Base-by-base conservation (phyloP, 2,329 filamentous ascomycete genomes). In the Daldinia sp. region DNA sequence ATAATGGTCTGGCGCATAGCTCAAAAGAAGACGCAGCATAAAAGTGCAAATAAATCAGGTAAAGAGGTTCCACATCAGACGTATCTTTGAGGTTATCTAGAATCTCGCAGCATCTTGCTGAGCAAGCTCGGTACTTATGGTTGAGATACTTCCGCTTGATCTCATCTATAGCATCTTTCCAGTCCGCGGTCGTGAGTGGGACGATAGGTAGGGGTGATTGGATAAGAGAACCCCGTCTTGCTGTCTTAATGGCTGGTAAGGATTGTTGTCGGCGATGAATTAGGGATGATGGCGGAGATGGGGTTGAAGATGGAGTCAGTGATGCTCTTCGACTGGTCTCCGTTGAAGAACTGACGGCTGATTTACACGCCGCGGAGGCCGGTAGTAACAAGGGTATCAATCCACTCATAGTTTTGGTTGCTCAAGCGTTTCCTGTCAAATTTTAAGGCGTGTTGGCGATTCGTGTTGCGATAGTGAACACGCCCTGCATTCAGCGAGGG, bases 1-100 rank as follows among this genome's bases (percentile, higher is more conserved):
- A 81, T 6, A 88, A 78, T 39, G 82, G 80, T 30, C 83, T 82
- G 1, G 86, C 86, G 71, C 86, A 86, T 80, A 85, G 84, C 73
- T 89, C 87, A 46, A 87, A 81, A 13, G 87, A 85, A n/a, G 82
- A 84, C 20, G 87, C 87, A n/a, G 87, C 87, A 68, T 89, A 89
- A 75, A 89, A 89, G 75, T 88, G 84, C 5, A 89, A 81, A 67
- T 88, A 88, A 70, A 89, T 85, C 37, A 88, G 79, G 73, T 89
- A 85, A 6, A 85, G 79, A 1, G 86, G 84, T 73, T 88, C 85
- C 20, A 85, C 79, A 28, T 80, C 75, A 12, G 80, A 79, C 57
- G 74, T 75, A 55, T 85, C 80, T 70, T 81, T 83, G 55, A 85
- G 77, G 63, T 81, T 82, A 46, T 84, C 82, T 37, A 89, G 75